Base-by-base conservation (phyloP, 768 basidiomycete species). In the Termitomyces sp. region DNA sequence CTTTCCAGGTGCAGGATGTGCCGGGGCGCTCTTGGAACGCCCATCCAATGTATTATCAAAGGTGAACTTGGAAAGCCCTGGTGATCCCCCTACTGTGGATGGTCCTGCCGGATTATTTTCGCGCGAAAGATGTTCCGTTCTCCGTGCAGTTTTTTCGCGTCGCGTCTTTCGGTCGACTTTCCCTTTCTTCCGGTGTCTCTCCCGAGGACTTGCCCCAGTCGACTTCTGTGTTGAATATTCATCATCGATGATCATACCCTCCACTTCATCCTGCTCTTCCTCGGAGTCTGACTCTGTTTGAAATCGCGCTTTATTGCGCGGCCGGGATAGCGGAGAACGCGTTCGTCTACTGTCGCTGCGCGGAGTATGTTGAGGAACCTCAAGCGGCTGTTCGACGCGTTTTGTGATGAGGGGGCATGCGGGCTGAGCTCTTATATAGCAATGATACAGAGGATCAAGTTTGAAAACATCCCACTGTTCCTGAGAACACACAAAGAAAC, bases 391-490 rank as follows among this genome's bases (percentile, higher is more conserved):
- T 26, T 57, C 51, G 3, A 33, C 51, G 15, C 56, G 56, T 41
- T 35, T 46, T 15, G 43, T 48, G 7, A 57, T 57, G 12, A 57
- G 26, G 9, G 56, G 56, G 19, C 56, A 57, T 17, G 37, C 50
- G 33, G 80, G 78, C 52, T 71, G 69, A 35, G 67, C 66, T 33
- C 71, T 78, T 9, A 89, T 82, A 56, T 72, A 69, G 64, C 89
- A 92, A 23, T 81, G 78, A 61, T 91, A 91, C n/a, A 70, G 68
- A 3, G 86, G 83, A 64, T 92, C 90, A 8, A 92, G 77, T 65
- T 91, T 91, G 71, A 91, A 86, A 30, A 91, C 84, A 59, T 92
- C 90, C 90, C 90, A 92, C 67, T 91, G 89, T 37, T 91, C 87
- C 66, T 87, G 86, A 19, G 80, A 79, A 65, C 79, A 80, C 21